Evolutionary conservation across 2,329 filamentous ascomycete species (phyloP), one percentile per base, ranked within the genome.

Genomic region (Alternaria solani): DNA sequence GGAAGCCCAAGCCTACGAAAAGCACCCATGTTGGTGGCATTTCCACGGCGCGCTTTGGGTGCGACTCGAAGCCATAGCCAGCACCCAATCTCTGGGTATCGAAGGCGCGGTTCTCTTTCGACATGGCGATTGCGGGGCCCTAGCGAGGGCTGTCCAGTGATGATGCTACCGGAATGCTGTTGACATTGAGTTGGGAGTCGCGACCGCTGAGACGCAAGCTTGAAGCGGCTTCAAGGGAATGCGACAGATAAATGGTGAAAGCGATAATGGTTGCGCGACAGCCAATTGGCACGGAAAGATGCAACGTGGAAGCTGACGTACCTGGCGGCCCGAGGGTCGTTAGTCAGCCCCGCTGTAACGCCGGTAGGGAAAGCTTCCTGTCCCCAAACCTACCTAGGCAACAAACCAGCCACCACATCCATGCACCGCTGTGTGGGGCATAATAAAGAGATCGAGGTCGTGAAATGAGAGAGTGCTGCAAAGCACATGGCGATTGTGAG

Each of bases 21-120:
- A 77, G 62, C 23, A 68, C 70, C 74, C 74, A 77, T 9, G 71
- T 74, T 6, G 74, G 74, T 18, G 75, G 75, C 69, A 76, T 66
- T 44, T 75, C 67, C 9, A 75, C 53, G 8, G 26, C 38, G 48
- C 66, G 57, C 41, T 54, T 67, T 3, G 67, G 70, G 44, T 65
- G 61, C 54, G 65, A 73, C 61, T 72, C 64, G 51, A 74, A 75
- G 38, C 68, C 71, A 68, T 74, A 74, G 12, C 68, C 68, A 36
- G 59, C 34, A 2, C 68, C 69, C 25, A 66, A 64, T 41, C 56
- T 59, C 18, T 63, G 54, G 2, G 68, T 72, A 51, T 71, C 70
- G 54, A 72, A 72, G n/a, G 70, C 70, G 67, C 67, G 67, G 47
- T 72, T 70, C 57, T 61, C 58, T 54, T 62, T 62, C 20, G 65